Evolutionary conservation across 148 eudicot species (phyloP), one percentile per base, ranked within the genome.

Genomic region (Amaranthus palmeri): DNA sequence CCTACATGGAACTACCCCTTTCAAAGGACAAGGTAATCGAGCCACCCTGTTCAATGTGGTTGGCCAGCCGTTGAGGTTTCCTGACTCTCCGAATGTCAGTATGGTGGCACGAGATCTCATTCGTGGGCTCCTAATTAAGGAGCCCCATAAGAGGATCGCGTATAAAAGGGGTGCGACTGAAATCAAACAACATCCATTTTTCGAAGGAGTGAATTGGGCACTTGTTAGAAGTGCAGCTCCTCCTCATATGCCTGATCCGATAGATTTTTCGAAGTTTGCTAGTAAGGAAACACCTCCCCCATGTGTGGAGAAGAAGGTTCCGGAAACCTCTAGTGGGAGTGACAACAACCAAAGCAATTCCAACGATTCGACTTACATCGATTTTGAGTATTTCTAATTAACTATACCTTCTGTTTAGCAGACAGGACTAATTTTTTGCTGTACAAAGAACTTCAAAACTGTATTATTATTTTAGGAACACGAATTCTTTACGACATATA

Each of bases 141-240:
- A 92, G 76, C 97, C 97, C 8, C 89, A 86, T 0, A 92, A 83
- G 72, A 68, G 97, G 73, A 92, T 92, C 52, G 97, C 97, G 0
- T 92, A 87, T 40, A 92, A 83, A 61, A 77, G 97, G 68, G 97
- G 97, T 43, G 97, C 97, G 4, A 92, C 97, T 13, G 97, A 92
- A 70, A 85, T 92, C 13, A 92, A 92, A 65, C 97, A 92, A 70
- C 97, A 92, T 63, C 92, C 97, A 0, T 92, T 92, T 55, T 92
- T 92, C 44, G 97, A 89, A 78, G 97, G 97, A 3, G 85, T 88
- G 56, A 92, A 92, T 72, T 92, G 97, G 97, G 97, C 97, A 18
- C 79, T 92, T 42, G 92, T 92, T 12, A 84, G 97, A 74, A 81
- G 96, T 65, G 90, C 88, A 12, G 36, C 77, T 54, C 89, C 97